Evolutionary conservation across 2,329 filamentous ascomycete species (phyloP).

Genomic region (Clonostachys solani): DNA sequence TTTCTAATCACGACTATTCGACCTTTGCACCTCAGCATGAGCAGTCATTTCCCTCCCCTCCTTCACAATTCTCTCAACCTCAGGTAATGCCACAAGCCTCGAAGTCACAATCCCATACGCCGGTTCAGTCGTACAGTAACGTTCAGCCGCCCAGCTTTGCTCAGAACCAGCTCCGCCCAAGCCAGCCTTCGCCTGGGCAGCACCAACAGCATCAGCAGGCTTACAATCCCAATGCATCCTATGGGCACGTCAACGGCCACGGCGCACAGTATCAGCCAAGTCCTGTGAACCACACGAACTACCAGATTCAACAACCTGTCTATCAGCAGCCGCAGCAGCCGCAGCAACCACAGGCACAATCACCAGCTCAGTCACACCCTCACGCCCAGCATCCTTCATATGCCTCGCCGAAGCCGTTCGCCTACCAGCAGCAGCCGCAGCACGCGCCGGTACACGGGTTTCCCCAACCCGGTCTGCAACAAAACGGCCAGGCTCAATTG

Average conservation of each 20-base stretch:
- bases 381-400: conserved; percentile 13
- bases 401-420: conserved; percentile 12
- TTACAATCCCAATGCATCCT: too few relatives aligned
- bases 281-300: neutral
- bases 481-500: conserved; percentile 12
- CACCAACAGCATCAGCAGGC: conserved; percentile 1
- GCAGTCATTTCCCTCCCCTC: conserved; percentile 19
- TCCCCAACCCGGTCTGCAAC: conserved; percentile 12
- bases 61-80: conserved; percentile 20
- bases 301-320: neutral
- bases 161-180: conserved; percentile 3
- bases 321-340: too few relatives aligned
- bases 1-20: conserved; percentile 20
- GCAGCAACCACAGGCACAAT: conserved; percentile 6
- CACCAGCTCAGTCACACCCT: conserved; percentile 5
- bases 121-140: conserved; percentile 23
- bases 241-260: neutral
- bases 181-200: conserved; percentile 1
- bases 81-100: conserved; percentile 24
- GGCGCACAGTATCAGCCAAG: conserved; percentile 1
- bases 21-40: conserved; percentile 23
- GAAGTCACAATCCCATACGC: conserved; percentile 24
- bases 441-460: conserved; percentile 12
- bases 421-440: conserved; percentile 1
- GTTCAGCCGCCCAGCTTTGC: conserved; percentile 8